These are phyloP conservation scores for Malus hybrid DNA, from an alignment of 331 rosid species.

Conservation along the genomic window DNA sequence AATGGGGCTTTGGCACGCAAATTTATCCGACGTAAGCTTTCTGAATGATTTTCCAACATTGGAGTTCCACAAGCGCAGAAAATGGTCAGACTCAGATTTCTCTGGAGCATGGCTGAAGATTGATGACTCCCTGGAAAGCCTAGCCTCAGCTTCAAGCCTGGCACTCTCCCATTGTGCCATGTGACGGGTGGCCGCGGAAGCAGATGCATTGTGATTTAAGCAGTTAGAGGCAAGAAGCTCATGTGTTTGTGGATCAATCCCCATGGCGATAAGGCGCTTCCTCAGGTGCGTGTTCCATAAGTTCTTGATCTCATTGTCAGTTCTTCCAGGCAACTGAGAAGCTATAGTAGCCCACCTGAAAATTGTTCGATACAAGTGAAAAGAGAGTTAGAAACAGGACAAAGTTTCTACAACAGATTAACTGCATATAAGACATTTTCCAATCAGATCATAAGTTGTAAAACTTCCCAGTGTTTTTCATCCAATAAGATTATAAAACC, in stretches of 20 bases:
- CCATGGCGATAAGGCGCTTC: conserved; percentile 71
- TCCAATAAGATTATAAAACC: background rate
- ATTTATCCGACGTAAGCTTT: conserved; percentile 16
- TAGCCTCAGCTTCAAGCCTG: conserved; percentile 92
- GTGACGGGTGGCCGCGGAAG: conserved; percentile 58
- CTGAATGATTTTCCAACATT: conserved; percentile 81
- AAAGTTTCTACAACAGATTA: background rate
- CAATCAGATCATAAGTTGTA: too few species aligned
- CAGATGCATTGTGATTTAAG: conserved; percentile 20
- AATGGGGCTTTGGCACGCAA: conserved; percentile 27
- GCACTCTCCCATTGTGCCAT: conserved; percentile 99
- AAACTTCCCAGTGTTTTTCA: background rate
- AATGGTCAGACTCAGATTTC: conserved; percentile 49
- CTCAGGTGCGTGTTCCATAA: conserved; percentile 91
- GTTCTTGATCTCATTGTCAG: conserved; percentile 95
- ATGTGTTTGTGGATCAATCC: conserved; percentile 78
- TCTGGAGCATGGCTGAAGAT: conserved; percentile 19
- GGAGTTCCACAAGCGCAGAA: conserved; percentile 89
- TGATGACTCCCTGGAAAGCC: conserved; percentile 73
- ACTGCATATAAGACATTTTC: background rate
- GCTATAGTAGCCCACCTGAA: conserved; percentile 97
- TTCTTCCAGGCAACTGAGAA: conserved; percentile 82
- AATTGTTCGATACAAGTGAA: background rate
- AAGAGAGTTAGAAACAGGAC: background rate
- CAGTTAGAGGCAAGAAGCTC: conserved; percentile 34